Evolutionary conservation across 305 asterid genomes (phyloP).

Genomic region (Salvia sclarea): DNA sequence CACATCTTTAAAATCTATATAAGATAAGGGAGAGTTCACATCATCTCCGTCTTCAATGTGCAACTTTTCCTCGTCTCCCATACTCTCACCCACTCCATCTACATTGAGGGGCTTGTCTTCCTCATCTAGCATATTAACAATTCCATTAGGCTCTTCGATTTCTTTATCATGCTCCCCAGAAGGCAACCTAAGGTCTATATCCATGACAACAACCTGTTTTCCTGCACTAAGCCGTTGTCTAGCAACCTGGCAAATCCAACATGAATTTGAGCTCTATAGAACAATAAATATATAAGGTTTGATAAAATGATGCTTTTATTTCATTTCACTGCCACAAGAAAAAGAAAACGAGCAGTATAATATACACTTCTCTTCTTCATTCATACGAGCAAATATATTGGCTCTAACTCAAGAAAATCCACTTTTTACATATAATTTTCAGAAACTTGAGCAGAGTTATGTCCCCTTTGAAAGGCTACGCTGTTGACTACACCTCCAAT

Average conservation of each 20-base stretch:
- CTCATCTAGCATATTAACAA: slow-evolving; percentile 61
- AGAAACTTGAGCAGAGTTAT: neutral
- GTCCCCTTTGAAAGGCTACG: slow-evolving; percentile 3
- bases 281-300: slow-evolving; percentile 4
- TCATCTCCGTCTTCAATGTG: slow-evolving; percentile 65
- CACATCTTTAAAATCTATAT: slow-evolving; percentile 67
- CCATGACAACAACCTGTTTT: slow-evolving; percentile 53
- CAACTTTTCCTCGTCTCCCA: slow-evolving; percentile 59
- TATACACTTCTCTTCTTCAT: neutral
- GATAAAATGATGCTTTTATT: neutral
- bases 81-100: slow-evolving; percentile 53
- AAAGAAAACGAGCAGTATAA: neutral
- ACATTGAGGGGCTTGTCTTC: slow-evolving; percentile 67
- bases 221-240: slow-evolving; percentile 28
- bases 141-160: slow-evolving; percentile 58
- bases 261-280: slow-evolving; percentile 21
- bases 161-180: slow-evolving; percentile 82
- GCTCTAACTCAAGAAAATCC: neutral
- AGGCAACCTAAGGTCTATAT: slow-evolving; percentile 89
- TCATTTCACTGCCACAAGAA: neutral
- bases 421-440: neutral
- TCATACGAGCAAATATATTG: neutral
- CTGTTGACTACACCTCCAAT: neutral
- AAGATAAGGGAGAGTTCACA: slow-evolving; percentile 49
- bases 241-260: slow-evolving; percentile 38